Evolutionary conservation across 257 asterid genomes (phyloP).

Genomic region (Solanum virginianum): DNA sequence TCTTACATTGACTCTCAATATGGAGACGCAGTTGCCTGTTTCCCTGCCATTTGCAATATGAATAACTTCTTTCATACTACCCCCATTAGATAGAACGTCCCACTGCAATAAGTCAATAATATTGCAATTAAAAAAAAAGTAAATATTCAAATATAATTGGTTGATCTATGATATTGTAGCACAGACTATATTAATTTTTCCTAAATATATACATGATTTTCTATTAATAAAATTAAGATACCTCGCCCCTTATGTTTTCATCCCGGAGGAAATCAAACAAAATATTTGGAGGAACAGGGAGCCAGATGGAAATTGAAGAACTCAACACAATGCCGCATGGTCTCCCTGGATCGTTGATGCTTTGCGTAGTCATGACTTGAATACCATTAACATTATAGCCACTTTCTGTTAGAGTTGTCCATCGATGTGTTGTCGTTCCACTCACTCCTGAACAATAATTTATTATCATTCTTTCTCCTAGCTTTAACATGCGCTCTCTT

Average conservation of each 20-base stretch:
- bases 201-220: not conserved
- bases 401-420: slow-evolving; percentile 24
- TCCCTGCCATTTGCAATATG: slow-evolving; percentile 22
- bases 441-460: slow-evolving; percentile 18
- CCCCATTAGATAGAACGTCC: slow-evolving; percentile 25
- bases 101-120: slow-evolving; percentile 9
- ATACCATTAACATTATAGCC: slow-evolving; percentile 10
- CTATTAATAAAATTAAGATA: not conserved
- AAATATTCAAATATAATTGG: not conserved
- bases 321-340: slow-evolving; percentile 20
- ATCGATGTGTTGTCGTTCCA: slow-evolving; percentile 12
- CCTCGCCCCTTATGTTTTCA: slow-evolving; percentile 14
- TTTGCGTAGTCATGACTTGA: slow-evolving; percentile 21
- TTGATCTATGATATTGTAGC: not conserved
- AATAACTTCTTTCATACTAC: slow-evolving; percentile 11
- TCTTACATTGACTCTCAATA: slow-evolving; percentile 21
- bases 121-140: not conserved
- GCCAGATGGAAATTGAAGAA: slow-evolving; percentile 36
- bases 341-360: slow-evolving; percentile 16
- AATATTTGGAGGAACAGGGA: slow-evolving; percentile 19
- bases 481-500: slow-evolving; percentile 11
- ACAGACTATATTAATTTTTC: not conserved
- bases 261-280: slow-evolving; percentile 23
- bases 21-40: slow-evolving; percentile 13
- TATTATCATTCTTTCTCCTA: slow-evolving; percentile 28